Percentiles rank a stretch among this genome's conserved stretches.
phyloP scores from a whole-genome alignment of 192 early-diverging fungal genomes.

The Chytriomyces confervae region DNA sequence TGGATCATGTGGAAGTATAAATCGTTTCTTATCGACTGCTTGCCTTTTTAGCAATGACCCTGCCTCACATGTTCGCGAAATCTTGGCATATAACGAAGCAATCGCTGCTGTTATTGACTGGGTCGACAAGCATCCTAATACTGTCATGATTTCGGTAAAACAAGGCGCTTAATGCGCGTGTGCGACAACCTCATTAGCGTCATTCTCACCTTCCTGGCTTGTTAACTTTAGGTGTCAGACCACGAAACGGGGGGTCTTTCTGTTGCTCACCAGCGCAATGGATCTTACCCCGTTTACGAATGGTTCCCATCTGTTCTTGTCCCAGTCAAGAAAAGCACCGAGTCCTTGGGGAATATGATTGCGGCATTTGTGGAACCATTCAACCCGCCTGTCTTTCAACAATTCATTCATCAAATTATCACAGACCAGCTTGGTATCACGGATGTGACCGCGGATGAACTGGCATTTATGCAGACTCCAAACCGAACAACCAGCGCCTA shows the following conservation, averaged over 20 bases:
- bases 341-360: conserved; percentile 45
- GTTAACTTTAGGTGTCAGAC: conserved; percentile 61
- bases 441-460: conserved; percentile 59
- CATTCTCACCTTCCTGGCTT: too few relatives aligned
- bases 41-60: conserved; percentile 78
- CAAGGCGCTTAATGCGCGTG: conserved; percentile 13
- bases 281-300: conserved; percentile 82
- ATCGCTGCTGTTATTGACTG: conserved; percentile 75
- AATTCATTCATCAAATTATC: conserved; percentile 61
- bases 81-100: conserved; percentile 85
- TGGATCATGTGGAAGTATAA: conserved; percentile 36
- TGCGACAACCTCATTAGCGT: not conserved
- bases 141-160: conserved; percentile 87
- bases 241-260: conserved; percentile 98
- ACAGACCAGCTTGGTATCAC: conserved; percentile 69
- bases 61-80: conserved; percentile 89
- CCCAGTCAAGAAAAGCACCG: conserved; percentile 70
- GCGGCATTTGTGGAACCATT: conserved; percentile 15
- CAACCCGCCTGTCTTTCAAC: conserved; percentile 20
- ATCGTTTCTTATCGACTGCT: not conserved
- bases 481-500: conserved; percentile 41
- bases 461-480: conserved; percentile 53
- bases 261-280: conserved; percentile 72
- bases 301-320: conserved; percentile 76
- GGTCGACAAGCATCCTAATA: conserved; percentile 75